Conservation (phyloP, 495 filamentous ascomycete species). For the Hypoxylon fragiforme region DNA sequence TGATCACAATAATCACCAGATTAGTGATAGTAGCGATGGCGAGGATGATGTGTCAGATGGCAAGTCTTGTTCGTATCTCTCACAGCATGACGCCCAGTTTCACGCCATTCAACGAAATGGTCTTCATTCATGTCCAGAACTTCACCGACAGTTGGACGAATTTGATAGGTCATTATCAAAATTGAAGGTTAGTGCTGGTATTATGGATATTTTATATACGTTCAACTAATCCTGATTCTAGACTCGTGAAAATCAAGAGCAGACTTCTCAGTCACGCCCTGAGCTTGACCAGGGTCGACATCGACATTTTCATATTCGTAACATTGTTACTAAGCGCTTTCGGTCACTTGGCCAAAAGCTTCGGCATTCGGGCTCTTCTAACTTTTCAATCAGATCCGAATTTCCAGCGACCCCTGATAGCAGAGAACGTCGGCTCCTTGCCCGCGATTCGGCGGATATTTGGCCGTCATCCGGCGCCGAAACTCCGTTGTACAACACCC, state of each 20-base stretch:
- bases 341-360: slow-evolving; percentile 31
- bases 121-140: slow-evolving; percentile 34
- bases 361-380: slow-evolving; percentile 29
- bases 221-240: slow-evolving; percentile 1
- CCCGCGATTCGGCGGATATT: slow-evolving; percentile 33
- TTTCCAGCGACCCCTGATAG: slow-evolving; percentile 25
- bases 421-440: slow-evolving; percentile 32
- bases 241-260: slow-evolving; percentile 3
- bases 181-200: neutral
- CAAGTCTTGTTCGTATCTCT: slow-evolving; percentile 15
- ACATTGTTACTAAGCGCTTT: slow-evolving; percentile 40
- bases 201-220: neutral
- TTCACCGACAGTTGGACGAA: slow-evolving; percentile 20
- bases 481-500: slow-evolving; percentile 37
- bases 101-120: slow-evolving; percentile 8
- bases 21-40: slow-evolving; percentile 1
- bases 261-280: slow-evolving; percentile 13
- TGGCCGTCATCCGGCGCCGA: slow-evolving; percentile 36
- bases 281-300: slow-evolving; percentile 17
- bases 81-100: slow-evolving; percentile 12
- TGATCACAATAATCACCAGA: neutral
- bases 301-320: slow-evolving; percentile 20
- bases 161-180: slow-evolving; percentile 8
- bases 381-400: slow-evolving; percentile 30
- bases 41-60: neutral